Conservation (phyloP, 2,329 filamentous ascomycete genomes). For the Macrophomina phaseolina region DNA sequence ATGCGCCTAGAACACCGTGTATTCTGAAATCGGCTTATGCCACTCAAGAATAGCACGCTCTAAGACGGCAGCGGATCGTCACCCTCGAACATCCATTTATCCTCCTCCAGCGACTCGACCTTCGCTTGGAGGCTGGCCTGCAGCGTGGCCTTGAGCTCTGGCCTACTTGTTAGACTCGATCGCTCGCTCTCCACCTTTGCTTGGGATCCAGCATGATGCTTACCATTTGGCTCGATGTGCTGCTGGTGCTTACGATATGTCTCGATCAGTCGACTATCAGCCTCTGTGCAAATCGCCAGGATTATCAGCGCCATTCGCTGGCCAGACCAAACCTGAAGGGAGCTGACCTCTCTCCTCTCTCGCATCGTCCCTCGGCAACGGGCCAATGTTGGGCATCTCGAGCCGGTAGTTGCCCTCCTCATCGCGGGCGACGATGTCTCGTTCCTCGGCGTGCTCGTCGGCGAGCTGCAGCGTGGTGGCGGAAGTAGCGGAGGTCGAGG, state of each 20-base stretch:
- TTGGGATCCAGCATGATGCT: not conserved
- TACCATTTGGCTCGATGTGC: constrained; percentile 38
- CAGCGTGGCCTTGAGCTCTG: constrained; percentile 54
- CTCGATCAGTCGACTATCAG: constrained; percentile 42
- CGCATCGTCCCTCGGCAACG: constrained; percentile 31
- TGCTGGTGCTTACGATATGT: constrained; percentile 40
- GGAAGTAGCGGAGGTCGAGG: constrained; percentile 29
- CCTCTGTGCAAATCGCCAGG: constrained; percentile 32
- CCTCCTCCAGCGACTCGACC: constrained; percentile 75
- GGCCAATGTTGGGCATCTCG: constrained; percentile 7
- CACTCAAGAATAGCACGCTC: not conserved
- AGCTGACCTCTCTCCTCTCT: constrained; percentile 39
- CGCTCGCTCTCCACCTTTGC: not conserved
- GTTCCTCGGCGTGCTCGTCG: constrained; percentile 32
- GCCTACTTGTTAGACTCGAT: constrained; percentile 8
- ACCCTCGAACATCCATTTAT: constrained; percentile 89
- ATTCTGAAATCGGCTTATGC: not conserved
- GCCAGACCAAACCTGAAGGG: no score
- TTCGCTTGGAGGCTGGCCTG: constrained; percentile 73
- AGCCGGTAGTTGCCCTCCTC: constrained; percentile 47
- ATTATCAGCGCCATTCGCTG: no score
- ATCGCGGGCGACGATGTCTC: constrained; percentile 58
- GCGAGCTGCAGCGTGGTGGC: constrained; percentile 27
- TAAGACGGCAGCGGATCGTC: constrained; percentile 52
- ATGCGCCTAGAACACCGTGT: constrained; percentile 6